Percentiles rank a stretch among this genome's conserved stretches.
These are phyloP conservation scores for Poa pratensis DNA, from an alignment of 176 grass and related monocot species.

Conservation along the genomic window DNA sequence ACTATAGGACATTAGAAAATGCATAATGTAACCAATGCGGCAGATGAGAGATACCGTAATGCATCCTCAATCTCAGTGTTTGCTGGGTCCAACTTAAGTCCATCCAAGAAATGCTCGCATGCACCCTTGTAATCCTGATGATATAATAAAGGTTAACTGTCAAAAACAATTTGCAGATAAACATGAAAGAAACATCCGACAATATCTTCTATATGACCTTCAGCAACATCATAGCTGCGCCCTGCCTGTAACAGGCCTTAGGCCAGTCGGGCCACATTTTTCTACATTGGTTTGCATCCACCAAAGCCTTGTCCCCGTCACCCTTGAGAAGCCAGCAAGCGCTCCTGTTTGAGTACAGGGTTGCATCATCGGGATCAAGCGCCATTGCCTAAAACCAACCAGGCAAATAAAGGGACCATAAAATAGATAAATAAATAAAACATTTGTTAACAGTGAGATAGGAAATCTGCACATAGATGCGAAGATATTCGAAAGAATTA, in stretches of 20 bases:
- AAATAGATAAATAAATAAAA: too few relatives aligned
- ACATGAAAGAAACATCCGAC: not conserved
- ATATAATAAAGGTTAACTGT: not conserved
- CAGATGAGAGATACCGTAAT: not conserved
- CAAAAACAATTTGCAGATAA: not conserved
- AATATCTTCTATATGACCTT: constrained; percentile 1
- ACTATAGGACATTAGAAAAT: not conserved
- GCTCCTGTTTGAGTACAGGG: not conserved
- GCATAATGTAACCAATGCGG: not conserved
- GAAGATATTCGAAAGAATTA: not conserved
- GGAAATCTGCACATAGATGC: not conserved
- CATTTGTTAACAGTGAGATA: not conserved
- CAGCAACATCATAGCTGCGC: constrained; percentile 4
- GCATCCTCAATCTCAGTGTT: constrained; percentile 21
- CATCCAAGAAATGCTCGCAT: not conserved
- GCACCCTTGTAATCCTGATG: constrained; percentile 25
- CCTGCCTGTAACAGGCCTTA: constrained; percentile 1
- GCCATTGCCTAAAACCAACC: not conserved
- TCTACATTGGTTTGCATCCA: not conserved
- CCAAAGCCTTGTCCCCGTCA: not conserved
- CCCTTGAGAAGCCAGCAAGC: not conserved
- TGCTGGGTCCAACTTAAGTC: constrained; percentile 17
- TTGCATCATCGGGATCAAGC: constrained; percentile 11
- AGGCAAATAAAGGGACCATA: not conserved
- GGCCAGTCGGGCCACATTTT: not conserved